phyloP scores from a whole-genome alignment of 768 basidiomycete genomes.

The Mycena metata region DNA sequence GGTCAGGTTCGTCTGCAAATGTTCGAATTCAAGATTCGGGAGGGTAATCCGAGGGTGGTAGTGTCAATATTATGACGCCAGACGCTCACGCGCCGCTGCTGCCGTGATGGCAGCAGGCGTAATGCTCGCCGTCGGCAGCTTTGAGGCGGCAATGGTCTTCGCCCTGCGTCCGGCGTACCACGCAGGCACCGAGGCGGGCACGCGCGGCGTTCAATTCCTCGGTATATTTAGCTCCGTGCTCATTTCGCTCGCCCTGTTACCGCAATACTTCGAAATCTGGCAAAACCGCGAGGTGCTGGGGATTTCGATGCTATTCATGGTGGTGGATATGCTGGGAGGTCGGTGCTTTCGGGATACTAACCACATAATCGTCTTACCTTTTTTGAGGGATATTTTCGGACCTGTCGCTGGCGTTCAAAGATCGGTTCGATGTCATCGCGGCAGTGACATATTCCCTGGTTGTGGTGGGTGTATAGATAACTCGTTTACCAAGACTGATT shows the following conservation, averaged over 20 bases:
- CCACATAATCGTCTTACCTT: too few species aligned
- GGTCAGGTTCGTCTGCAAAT: constrained; percentile 62
- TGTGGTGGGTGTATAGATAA: constrained; percentile 69
- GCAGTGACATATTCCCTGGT: constrained; percentile 74
- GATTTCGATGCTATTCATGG: constrained; percentile 78
- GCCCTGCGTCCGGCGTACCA: constrained; percentile 63
- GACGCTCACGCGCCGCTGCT: constrained; percentile 53
- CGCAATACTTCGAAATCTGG: constrained; percentile 86
- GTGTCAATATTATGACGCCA: constrained; percentile 75
- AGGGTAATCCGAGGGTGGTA: constrained; percentile 46
- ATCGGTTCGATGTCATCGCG: constrained; percentile 73
- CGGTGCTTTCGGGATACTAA: constrained; percentile 26
- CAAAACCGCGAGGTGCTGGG: constrained; percentile 73
- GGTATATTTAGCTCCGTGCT: constrained; percentile 73
- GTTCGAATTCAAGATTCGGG: not conserved
- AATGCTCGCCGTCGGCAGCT: constrained; percentile 62
- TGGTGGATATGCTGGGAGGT: constrained; percentile 77
- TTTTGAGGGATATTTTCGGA: constrained; percentile 71
- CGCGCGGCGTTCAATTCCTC: constrained; percentile 62
- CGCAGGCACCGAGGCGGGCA: constrained; percentile 42
- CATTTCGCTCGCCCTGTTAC: constrained; percentile 61
- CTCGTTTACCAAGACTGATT: too few species aligned
- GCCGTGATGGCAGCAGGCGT: constrained; percentile 53
- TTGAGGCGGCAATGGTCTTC: constrained; percentile 73
- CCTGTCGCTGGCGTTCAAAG: constrained; percentile 77